Percentiles rank a stretch among this genome's conserved stretches.
Evolutionary conservation across 805 yeast species (phyloP).

Genomic region (Sugiyamaella qingdaonensis): DNA sequence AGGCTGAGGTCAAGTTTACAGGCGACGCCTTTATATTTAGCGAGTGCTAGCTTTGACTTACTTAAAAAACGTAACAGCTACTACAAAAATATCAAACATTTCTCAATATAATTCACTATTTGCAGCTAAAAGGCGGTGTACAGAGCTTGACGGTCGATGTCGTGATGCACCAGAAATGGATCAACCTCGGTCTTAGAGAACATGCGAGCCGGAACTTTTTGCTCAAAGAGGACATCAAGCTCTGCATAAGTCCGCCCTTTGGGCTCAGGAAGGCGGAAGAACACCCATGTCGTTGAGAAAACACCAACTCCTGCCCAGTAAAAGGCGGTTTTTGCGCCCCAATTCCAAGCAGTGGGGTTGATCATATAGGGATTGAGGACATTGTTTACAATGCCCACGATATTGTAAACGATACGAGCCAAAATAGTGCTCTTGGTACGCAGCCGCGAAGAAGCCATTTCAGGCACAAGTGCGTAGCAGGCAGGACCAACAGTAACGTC

Average conservation of each 20-base stretch:
- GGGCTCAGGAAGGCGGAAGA: constrained; percentile 55
- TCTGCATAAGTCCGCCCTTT: constrained; percentile 55
- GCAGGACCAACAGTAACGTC: constrained; percentile 44
- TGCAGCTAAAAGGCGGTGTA: too few relatives aligned
- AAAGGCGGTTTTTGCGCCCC: constrained; percentile 46
- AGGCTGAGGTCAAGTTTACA: too few relatives aligned
- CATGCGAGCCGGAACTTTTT: constrained; percentile 27
- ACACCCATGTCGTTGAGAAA: constrained; percentile 38
- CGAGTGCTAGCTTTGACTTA: too few relatives aligned
- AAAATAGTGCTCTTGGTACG: constrained; percentile 40
- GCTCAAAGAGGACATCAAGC: constrained; percentile 48
- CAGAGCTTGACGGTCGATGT: too few relatives aligned
- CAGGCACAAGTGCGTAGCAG: constrained; percentile 39
- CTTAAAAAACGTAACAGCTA: too few relatives aligned
- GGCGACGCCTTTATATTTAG: too few relatives aligned
- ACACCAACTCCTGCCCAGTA: constrained; percentile 40
- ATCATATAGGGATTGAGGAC: constrained; percentile 41
- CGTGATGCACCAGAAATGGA: too few relatives aligned
- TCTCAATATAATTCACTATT: too few relatives aligned
- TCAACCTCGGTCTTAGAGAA: too few relatives aligned
- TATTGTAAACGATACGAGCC: constrained; percentile 33
- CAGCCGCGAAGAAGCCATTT: constrained; percentile 39
- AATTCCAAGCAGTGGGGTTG: constrained; percentile 42
- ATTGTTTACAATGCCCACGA: constrained; percentile 18
- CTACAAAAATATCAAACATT: too few relatives aligned